Conservation (phyloP, 75 land plant species). For the Larix kaempferi region DNA sequence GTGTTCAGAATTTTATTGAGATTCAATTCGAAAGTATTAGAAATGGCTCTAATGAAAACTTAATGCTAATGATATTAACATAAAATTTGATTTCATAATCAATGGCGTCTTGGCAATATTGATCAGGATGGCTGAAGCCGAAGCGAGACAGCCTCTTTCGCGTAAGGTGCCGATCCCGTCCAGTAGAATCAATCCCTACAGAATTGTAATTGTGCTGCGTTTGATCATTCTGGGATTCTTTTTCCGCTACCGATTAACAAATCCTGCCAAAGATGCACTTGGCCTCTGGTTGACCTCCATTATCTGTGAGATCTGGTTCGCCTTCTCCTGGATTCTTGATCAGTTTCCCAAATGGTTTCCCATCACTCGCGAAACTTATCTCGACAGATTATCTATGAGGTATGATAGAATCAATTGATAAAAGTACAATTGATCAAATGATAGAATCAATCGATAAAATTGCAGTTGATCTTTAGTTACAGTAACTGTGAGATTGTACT, state of each 20-base stretch:
- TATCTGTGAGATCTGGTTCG: constrained; percentile 92
- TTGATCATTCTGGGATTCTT: constrained; percentile 76
- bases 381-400: constrained; percentile 67
- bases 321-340: constrained; percentile 91
- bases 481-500: too few relatives aligned
- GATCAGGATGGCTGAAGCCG: constrained; percentile 71
- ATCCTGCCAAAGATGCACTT: constrained; percentile 74
- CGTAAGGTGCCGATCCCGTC: constrained; percentile 70
- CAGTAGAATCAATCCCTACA: constrained; percentile 70
- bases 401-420: background rate
- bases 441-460: too few relatives aligned
- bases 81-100: background rate
- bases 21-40: too few relatives aligned
- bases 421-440: too few relatives aligned
- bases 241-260: constrained; percentile 63
- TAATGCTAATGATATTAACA: too few relatives aligned
- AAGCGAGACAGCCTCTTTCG: constrained; percentile 81
- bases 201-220: constrained; percentile 78
- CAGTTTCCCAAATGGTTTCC: constrained; percentile 94
- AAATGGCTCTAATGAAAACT: too few relatives aligned
- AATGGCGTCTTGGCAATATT: background rate
- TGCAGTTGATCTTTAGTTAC: too few relatives aligned
- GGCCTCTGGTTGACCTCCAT: constrained; percentile 80
- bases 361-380: constrained; percentile 73
- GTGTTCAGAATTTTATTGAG: too few relatives aligned